Base-by-base conservation (phyloP, 2,329 filamentous ascomycete species). In the Aspergillus piperis region DNA sequence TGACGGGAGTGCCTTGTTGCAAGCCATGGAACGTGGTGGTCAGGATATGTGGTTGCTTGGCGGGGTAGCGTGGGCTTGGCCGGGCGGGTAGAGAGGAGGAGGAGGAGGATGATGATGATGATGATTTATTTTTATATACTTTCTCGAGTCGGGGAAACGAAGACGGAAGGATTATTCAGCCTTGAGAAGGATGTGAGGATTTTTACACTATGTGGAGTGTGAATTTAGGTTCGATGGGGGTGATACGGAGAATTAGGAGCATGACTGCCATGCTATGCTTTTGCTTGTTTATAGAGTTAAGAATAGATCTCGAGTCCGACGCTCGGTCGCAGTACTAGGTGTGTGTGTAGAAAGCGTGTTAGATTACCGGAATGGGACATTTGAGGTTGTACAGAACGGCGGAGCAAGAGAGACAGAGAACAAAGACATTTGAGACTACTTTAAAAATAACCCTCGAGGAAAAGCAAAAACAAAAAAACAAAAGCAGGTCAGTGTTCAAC, bases 1-100 rank as follows among this genome's bases (percentile, higher is more conserved):
- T 54, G 38, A 54, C 52, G 39, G 52, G 52, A 54, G 52, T 42
- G 53, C 39, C 39, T 55, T 55, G 53, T 44, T 30, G 25, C 38
- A 42, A 50, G 47, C 39, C 53, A 44, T 55, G 53, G 39, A 55
- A 55, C 53, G 53, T 55, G 53, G 53, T 47, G n/a, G 41, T 30
- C 39, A 55, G 53, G 53, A 41, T 36, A 36, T 55, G 32, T 44
- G 38, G 27, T 23, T 36, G 39, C 53, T 55, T 55, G 53, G 53
- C 53, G 25, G 25, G 27, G 53, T 50, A 50, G 47, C 23, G 47
- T 27, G 10, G 47, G 47, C 47, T 50, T 50, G 47, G 25, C 47
- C n/a, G 53, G 8, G 27, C 42, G 27, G 42, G 6, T 21, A 54
- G 38, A 36, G 21, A 13, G 8, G 21, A 41, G 15, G 30, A 32